Evolutionary conservation across 176 grass and related monocot species (phyloP), one percentile per base, ranked within the genome.

Genomic region (Hordeum marinum): DNA sequence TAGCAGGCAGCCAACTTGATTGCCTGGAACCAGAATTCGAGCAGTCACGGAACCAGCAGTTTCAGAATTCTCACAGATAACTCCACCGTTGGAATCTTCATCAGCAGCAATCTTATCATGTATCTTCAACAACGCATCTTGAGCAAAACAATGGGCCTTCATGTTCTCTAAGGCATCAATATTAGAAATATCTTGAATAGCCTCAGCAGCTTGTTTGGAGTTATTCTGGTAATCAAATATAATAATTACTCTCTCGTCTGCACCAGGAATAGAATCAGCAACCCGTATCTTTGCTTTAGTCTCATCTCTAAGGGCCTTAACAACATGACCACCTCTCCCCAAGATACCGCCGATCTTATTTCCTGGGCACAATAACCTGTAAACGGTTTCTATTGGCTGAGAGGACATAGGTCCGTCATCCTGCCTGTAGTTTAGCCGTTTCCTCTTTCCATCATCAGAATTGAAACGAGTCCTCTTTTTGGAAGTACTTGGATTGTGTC

Each of bases 241-340:
- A 40, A 92, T 95, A 92, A 95, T 88, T 72, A 95, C 90, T 83
- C 96, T 98, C 78, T 99, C 96, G 0, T 99, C 96, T 15, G 96
- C 94, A 73, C 93, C 91, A 72, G 91, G 91, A 91, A 99, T 93
- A 80, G 91, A 83, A 94, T 99, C 93, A 55, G 91, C 93, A 87
- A 99, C 91, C 74, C 94, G 86, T 93, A 99, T 99, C 84, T 99
- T 99, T 72, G 96, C 87, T 92, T 92, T 92, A 65, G 93, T 96
- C 80, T 96, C 91, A 45, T 93, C 91, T 81, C 96, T 92, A 50
- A 99, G 87, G 57, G 91, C 72, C 74, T 95, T 94, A 76, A 99
- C 92, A 87, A 99, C 83, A 31, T 92, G 91, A 86, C 96, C 96
- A 61, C 93, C 96, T 80, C 86, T 93, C 35, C 96, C 96, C 70